A percentile compares a stretch with the other conserved stretches of the same genome.
Conservation (phyloP, 805 yeast genomes). For the Pichia membranifaciens region DNA sequence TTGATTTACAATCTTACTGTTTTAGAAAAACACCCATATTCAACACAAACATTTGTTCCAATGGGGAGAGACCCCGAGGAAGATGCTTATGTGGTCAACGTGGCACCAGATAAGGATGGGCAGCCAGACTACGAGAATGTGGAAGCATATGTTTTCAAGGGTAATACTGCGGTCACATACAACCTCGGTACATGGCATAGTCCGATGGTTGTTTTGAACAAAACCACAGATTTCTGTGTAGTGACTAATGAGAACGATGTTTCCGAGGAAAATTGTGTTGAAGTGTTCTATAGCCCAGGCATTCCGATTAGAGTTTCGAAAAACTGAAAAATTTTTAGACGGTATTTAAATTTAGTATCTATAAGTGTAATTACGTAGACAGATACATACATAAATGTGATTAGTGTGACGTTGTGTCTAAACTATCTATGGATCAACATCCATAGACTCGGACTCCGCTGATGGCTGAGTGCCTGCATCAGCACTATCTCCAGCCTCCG, state of each 20-base stretch:
- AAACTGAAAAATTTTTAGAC: constrained; percentile 1
- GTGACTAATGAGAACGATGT: constrained; percentile 80
- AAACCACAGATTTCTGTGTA: constrained; percentile 75
- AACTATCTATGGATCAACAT: constrained; percentile 7
- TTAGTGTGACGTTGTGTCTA: background rate
- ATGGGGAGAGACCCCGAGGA: constrained; percentile 57
- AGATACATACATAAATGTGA: background rate
- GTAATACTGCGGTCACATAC: constrained; percentile 86
- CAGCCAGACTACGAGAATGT: constrained; percentile 59
- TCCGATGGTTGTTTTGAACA: constrained; percentile 84
- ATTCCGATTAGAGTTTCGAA: constrained; percentile 30
- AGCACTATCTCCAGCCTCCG: background rate
- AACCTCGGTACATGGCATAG: constrained; percentile 91
- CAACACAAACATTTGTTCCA: constrained; percentile 89
- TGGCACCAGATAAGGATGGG: constrained; percentile 44
- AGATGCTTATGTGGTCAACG: constrained; percentile 70
- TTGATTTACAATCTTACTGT: constrained; percentile 51
- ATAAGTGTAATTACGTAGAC: background rate
- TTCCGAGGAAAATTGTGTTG: constrained; percentile 75
- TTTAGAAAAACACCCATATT: constrained; percentile 82
- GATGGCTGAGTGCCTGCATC: background rate
- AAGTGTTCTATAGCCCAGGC: constrained; percentile 64
- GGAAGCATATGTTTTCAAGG: constrained; percentile 68
- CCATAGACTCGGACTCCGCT: constrained; percentile 14
- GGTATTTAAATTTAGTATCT: background rate